Evolutionary conservation across 2,329 filamentous ascomycete species (phyloP), one percentile per base, ranked within the genome.

Genomic region (Cladorrhinum sp.): DNA sequence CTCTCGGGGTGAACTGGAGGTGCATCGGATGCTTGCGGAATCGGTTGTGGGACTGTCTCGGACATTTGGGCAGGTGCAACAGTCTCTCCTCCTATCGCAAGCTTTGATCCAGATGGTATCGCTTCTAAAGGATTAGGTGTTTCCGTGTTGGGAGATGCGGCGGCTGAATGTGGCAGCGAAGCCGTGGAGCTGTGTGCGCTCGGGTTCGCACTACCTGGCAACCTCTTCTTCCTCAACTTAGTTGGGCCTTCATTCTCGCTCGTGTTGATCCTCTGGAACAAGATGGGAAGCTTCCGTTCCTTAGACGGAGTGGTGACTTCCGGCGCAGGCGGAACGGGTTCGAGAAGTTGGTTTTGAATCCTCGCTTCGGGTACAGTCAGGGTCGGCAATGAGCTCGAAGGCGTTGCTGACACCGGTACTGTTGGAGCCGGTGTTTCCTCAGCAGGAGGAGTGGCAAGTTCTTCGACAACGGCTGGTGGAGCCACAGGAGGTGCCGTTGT

Each of bases 101-200:
- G 30, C 23, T 42, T 60, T 12, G 63, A 62, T 39, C 23, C 62
- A 9, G 62, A 62, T 18, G 61, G 60, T 42, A 68, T 60, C 62
- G 68, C 36, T 21, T 85, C 82, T 62, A 82, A 68, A 0, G 81
- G 80, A 62, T 84, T 81, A 1, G 73, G 58, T 3, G 71, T 62
- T 64, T 85, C 83, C 21, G 72, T 63, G 33, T 70, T 73, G 1
- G 83, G 82, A 5, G 82, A 83, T 1, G 74, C 73, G 9, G 75
- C 71, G 49, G 76, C 73, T 12, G 78, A 80, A 42, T 79, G 75
- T 5, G 77, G 73, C 16, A 96, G 78, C 7, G 93, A 97, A 16
- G 90, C 85, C 6, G 85, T 89, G 16, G 95, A 98, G 71, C 93
- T 97, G 65, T 96, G 92, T 0, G 94, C 93, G 72, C 94, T 97